Evolutionary conservation across 345 rosid genomes (phyloP), one percentile per base, ranked within the genome.

Genomic region (Populus nigra): DNA sequence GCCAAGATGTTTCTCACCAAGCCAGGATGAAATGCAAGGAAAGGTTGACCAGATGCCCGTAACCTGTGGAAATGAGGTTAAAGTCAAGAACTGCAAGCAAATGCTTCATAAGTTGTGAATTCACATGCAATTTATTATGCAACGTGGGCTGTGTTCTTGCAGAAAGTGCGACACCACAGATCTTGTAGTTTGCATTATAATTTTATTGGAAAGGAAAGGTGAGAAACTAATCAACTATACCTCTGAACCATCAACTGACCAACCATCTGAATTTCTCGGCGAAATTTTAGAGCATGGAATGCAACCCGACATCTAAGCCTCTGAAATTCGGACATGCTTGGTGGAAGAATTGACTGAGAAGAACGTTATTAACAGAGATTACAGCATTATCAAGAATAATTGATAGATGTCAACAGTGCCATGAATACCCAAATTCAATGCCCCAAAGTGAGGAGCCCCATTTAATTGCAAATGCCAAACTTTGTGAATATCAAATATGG

Each of bases 221-320:
- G 20, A 53, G 70, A 68, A 69, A 23, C 17, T 45, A 10, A 41
- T 73, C 22, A 75, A 33, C 47, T 49, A 71, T 89, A 94, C 99
- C 98, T 94, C 83, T 92, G 94, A 76, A 94, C 91, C 85, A 96
- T 96, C 80, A 76, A 86, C 78, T 74, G 90, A 16, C 94, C 99
- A 76, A 94, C 91, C 72, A 84, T 80, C 83, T 87, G 91, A 82
- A 96, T 91, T 85, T 90, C 97, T 77, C 86, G 79, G 72, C 98
- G 97, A 81, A 96, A 93, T 79, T 90, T 94, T 71, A 96, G 97
- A 45, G 98, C 97, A 84, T 94, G 98, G 75, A 96, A 96, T 71
- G 96, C 93, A 80, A 94, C 98, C 71, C 98, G 90, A 83, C 99
- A 96, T 84, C 99, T 91, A 71, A 96, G 92, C 83, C 98, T 90